Conservation (phyloP, 2,329 filamentous ascomycete genomes). For the Fusarium miscanthi region DNA sequence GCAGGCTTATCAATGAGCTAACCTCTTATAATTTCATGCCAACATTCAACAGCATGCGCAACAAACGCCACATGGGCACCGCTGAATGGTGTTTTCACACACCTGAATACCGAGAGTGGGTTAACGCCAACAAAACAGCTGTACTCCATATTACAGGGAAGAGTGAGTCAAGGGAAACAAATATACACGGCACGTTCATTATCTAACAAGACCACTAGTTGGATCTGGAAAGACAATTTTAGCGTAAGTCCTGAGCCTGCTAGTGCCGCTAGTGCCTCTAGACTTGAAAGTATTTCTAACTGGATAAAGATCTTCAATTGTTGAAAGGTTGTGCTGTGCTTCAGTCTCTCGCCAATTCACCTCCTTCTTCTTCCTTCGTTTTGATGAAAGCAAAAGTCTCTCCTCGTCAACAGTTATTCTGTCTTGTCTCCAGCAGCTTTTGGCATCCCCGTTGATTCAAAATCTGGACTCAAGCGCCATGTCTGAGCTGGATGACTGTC, state of each 20-base stretch:
- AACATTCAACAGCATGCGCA: conserved; percentile 14
- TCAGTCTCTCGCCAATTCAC: neutral
- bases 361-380: neutral
- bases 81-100: conserved; percentile 19
- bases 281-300: neutral
- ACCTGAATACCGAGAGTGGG: conserved; percentile 3
- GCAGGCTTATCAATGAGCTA: neutral
- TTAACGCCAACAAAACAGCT: rapidly evolving
- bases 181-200: rapidly evolving
- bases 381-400: neutral
- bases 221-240: conserved; percentile 33
- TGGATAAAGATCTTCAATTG: neutral
- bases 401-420: neutral
- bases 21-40: conserved; percentile 14
- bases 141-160: conserved; percentile 28
- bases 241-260: neutral
- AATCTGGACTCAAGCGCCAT: rapidly evolving
- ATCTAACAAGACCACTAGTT: neutral
- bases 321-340: neutral
- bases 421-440: neutral
- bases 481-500: neutral
- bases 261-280: rapidly evolving
- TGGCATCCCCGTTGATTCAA: neutral
- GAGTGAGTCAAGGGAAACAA: neutral
- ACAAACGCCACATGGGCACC: conserved; percentile 21